Evolutionary conservation across 805 yeast species (phyloP), one percentile per base, ranked within the genome.

Genomic region (Maudiozyma pseudohumilis): DNA sequence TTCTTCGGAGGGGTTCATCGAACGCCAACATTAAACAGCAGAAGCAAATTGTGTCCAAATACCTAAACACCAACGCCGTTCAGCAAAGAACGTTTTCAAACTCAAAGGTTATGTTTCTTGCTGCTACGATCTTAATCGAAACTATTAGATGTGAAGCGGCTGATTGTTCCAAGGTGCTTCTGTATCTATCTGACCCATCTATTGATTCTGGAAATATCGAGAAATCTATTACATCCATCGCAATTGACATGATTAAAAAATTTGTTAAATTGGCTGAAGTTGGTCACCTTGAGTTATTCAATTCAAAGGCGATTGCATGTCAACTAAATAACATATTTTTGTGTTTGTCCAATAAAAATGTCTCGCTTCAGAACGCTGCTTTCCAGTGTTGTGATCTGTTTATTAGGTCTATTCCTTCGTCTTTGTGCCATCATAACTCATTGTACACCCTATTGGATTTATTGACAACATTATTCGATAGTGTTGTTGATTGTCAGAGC

Each of bases 141-240:
- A 67, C 76, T 15, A 65, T 86, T 36, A 69, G 99, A 41, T 83
- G 83, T 16, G 75, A 71, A 36, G 68, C 80, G 7, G 97, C 96
- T 11, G 79, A 80, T 45, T 81, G 95, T 46, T 77, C 94, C 0
- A 75, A 77, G n/a, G 65, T 77, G 25, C 68, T 89, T 38, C 68
- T 70, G 28, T 92, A 92, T 60, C 80, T 81, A 48, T 81, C 92
- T 1, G 97, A 92, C 53, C 92, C 95, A 2, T 80, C 94, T 0
- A 68, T 85, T 44, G 66, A 70, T 26, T 72, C 83, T 26, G 70
- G 77, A 26, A 84, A 79, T 8, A 71, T 86, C 11, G 83, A 79
- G 38, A 78, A 72, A 44, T 75, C 72, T 41, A 71, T 88, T 56
- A 79, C 79, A 0, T 68, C 70, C 5, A 72, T 89, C 41, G 74